Evolutionary conservation across 306 rosid genomes (phyloP), one percentile per base, ranked within the genome.

Genomic region (Datisca glomerata): DNA sequence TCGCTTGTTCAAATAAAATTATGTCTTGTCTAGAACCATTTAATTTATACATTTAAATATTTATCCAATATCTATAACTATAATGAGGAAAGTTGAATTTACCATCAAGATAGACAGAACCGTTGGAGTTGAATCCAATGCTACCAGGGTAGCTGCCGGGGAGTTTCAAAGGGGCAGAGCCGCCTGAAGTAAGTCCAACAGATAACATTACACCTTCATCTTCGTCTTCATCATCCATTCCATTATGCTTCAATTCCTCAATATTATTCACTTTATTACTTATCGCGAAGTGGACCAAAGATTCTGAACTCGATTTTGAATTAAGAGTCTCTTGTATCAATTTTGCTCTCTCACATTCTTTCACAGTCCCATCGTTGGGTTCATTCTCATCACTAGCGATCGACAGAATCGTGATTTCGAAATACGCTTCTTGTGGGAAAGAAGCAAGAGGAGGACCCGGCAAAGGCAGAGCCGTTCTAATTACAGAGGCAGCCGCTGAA

Each of bases 381-480:
- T 72, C 83, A 14, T 18, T 31, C 6, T 7, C 43, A 1, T 75
- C 81, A 50, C 64, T 66, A 0, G 15, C 53, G 51, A 18, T 56
- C 61, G 51, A 18, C 71, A 80, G 44, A 22, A 91, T 58, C 2
- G 80, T 91, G 35, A 91, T 71, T 56, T 91, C 98, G 52, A 91
- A 91, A 57, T 84, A 91, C 3, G 98, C 84, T 29, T 84, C 94
- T 72, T 80, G 98, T 1, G 98, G 96, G 61, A 91, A 91, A 2
- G 81, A 74, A 22, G 53, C 93, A 48, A 84, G 55, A 15, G 73
- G 49, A 38, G 98, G 98, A 1, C 96, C 96, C 2, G 98, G 98
- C 15, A 91, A 59, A 48, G 98, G 98, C 53, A 89, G 64, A 39
- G 74, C 47, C 12, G 96, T 62, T 31, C 68, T 70, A 10, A 78